Evolutionary conservation across 176 grass and related monocot genomes (phyloP).

Genomic region (Metroxylon sagu): DNA sequence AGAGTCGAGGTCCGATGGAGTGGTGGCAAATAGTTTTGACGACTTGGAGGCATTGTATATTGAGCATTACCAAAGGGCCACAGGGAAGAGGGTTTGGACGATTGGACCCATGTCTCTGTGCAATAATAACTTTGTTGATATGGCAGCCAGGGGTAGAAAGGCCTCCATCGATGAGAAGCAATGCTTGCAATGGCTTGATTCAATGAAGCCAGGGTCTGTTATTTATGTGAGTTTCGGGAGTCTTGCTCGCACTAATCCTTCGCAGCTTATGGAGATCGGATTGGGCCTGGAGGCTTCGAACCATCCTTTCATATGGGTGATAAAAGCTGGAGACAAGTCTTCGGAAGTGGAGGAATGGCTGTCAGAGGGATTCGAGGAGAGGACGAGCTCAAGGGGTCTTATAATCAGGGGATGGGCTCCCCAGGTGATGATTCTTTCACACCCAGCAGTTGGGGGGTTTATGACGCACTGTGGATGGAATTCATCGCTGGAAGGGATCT

Average conservation of each 20-base stretch:
- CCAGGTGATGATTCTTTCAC: not conserved
- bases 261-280: conserved; percentile 58
- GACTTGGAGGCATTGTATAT: conserved; percentile 43
- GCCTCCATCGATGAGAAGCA: conserved; percentile 35
- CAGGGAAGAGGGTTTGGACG: conserved; percentile 38
- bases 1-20: conserved; percentile 25
- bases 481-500: not conserved
- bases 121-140: not conserved
- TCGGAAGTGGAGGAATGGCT: not conserved
- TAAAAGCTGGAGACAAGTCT: not conserved
- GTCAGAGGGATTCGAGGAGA: not conserved
- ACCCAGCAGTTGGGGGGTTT: not conserved
- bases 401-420: not conserved
- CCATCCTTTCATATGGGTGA: not conserved
- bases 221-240: conserved; percentile 73
- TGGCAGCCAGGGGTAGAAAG: conserved; percentile 21
- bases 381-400: conserved; percentile 6
- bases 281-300: conserved; percentile 22
- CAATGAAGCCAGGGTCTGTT: conserved; percentile 34
- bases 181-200: conserved; percentile 54
- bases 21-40: conserved; percentile 56
- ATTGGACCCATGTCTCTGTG: conserved; percentile 40
- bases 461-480: conserved; percentile 1
- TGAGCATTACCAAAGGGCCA: conserved; percentile 20
- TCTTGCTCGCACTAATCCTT: conserved; percentile 23